phyloP scores from a whole-genome alignment of 2,329 filamentous ascomycete species.

The Colletotrichum nymphaeae region DNA sequence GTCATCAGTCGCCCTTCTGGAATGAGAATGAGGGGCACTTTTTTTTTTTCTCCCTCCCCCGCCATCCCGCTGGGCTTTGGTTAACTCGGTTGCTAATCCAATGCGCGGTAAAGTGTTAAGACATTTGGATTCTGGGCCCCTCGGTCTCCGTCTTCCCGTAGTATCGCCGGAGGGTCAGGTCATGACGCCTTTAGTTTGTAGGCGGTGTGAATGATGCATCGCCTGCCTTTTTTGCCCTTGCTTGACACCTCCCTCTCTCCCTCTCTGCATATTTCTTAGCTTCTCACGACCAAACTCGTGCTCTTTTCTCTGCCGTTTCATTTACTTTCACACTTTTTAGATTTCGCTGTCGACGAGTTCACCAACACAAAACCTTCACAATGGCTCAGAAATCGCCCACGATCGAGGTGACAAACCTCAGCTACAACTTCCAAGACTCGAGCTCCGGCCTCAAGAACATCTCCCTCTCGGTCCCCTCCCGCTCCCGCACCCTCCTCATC shows the following conservation, averaged over 20 bases:
- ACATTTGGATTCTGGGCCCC: background rate
- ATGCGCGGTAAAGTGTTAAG: background rate
- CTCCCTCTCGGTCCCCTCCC: slow-evolving; percentile 79
- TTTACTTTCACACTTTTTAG: no score
- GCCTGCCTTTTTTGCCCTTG: background rate
- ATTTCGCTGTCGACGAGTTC: no score
- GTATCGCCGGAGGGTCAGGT: slow-evolving; percentile 11
- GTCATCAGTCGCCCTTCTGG: background rate
- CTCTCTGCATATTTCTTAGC: background rate
- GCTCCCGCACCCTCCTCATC: slow-evolving; percentile 89
- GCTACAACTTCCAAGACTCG: slow-evolving; percentile 90
- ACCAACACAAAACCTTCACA: background rate
- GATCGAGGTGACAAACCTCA: slow-evolving; percentile 80
- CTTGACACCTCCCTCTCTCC: background rate
- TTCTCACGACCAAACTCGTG: background rate
- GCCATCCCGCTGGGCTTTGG: background rate
- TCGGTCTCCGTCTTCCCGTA: slow-evolving; percentile 7
- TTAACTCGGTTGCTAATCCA: background rate
- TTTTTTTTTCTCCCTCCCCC: background rate
- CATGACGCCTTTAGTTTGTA: slow-evolving; percentile 31
- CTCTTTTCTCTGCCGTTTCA: no score
- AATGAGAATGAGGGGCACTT: slow-evolving; percentile 15
- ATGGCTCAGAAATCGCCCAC: slow-evolving; percentile 58
- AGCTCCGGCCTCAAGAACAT: slow-evolving; percentile 82
- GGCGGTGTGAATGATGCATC: slow-evolving; percentile 27